Percentiles rank a stretch among this genome's conserved stretches.
These are phyloP conservation scores for Inga oerstediana DNA, from an alignment of 306 rosid genomes.

Conservation along the genomic window DNA sequence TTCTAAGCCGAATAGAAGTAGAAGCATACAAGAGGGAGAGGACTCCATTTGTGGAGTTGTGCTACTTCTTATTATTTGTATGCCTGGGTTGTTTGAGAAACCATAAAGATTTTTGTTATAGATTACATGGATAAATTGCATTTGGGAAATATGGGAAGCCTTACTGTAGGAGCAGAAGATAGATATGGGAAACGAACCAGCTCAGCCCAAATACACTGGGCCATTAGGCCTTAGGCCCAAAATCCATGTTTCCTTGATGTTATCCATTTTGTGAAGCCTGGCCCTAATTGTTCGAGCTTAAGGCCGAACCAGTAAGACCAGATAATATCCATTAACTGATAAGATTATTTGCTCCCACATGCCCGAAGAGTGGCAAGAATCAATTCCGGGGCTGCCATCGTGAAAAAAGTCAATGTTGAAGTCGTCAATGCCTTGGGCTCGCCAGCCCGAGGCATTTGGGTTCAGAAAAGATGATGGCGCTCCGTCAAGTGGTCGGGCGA, in stretches of 20 bases:
- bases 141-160: too few species aligned
- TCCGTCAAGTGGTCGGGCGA: conserved; percentile 95
- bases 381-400: conserved; percentile 97
- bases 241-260: neutral
- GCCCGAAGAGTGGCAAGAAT: conserved; percentile 90
- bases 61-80: conserved; percentile 16
- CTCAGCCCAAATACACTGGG: too few species aligned
- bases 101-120: conserved; percentile 23
- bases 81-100: conserved; percentile 14
- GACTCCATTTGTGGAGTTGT: conserved; percentile 8
- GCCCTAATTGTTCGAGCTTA: too few species aligned
- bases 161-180: too few species aligned
- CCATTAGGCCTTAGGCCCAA: too few species aligned
- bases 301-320: neutral
- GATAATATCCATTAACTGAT: too few species aligned
- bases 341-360: too few species aligned
- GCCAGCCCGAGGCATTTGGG: conserved; percentile 88
- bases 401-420: conserved; percentile 98
- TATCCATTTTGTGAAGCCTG: too few species aligned
- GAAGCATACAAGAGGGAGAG: neutral
- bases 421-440: conserved; percentile 98
- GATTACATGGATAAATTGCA: conserved; percentile 20
- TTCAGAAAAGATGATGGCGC: conserved; percentile 85
- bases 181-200: too few species aligned
- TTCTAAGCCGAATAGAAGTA: conserved; percentile 9